Percentiles rank a stretch among this genome's conserved stretches.
Conservation (phyloP, 1,284 basidiomycete genomes). For the Cryptococcus amylolentus region DNA sequence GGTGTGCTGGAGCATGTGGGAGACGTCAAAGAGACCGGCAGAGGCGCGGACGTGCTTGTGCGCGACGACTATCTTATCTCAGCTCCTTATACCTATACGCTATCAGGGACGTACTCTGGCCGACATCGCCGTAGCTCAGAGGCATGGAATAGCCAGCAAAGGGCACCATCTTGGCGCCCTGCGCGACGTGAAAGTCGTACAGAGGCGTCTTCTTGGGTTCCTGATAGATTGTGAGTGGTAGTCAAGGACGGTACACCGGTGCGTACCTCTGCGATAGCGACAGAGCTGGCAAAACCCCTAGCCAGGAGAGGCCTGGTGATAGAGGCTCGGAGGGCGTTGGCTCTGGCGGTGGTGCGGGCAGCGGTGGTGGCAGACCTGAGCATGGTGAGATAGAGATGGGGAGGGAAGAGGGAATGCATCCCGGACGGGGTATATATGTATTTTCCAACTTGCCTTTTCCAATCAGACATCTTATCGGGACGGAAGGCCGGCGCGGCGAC, state of each 20-base stretch:
- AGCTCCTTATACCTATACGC: not conserved
- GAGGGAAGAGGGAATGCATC: not conserved
- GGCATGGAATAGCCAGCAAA: conserved; percentile 98
- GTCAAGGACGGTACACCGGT: not conserved
- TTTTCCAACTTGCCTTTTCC: not conserved
- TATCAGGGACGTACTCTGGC: conserved; percentile 62
- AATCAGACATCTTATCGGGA: not conserved
- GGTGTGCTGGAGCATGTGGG: conserved; percentile 92
- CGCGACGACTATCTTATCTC: conserved; percentile 64
- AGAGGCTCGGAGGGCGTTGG: conserved; percentile 2
- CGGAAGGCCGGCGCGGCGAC: too few relatives aligned
- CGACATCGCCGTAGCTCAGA: conserved; percentile 74
- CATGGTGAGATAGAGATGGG: conserved; percentile 3
- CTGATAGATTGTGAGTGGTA: not conserved
- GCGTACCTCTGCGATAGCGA: conserved; percentile 18
- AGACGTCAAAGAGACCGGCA: conserved; percentile 93
- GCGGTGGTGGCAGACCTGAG: not conserved
- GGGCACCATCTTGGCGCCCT: conserved; percentile 92
- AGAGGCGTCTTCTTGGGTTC: conserved; percentile 67
- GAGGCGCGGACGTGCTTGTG: conserved; percentile 83
- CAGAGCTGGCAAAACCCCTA: conserved; percentile 17
- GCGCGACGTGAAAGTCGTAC: conserved; percentile 82
- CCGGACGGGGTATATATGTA: too few relatives aligned
- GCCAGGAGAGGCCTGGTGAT: conserved; percentile 7
- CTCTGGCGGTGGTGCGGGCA: conserved; percentile 13